phyloP scores from a whole-genome alignment of 2,329 filamentous ascomycete genomes.

The Ramularia collo-cygni region DNA sequence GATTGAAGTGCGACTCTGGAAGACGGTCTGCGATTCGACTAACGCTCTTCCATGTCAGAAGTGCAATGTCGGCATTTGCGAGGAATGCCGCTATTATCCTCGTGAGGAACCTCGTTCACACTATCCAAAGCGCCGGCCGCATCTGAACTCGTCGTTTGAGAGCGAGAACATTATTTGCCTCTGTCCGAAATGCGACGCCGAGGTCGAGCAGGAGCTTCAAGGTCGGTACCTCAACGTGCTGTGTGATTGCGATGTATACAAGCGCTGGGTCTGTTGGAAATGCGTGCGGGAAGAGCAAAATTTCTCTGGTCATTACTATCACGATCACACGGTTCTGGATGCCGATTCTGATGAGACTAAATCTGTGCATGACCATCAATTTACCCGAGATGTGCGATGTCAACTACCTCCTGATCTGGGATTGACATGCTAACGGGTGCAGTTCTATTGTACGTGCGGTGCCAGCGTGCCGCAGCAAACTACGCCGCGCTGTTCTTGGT shows the following conservation, averaged over 20 bases:
- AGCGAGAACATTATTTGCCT: neutral
- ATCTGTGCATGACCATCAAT: neutral
- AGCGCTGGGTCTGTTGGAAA: conserved; percentile 7
- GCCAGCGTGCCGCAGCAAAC: conserved; percentile 2
- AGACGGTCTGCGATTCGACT: conserved; percentile 5
- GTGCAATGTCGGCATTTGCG: conserved; percentile 10
- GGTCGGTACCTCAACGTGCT: conserved; percentile 3
- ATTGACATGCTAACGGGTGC: neutral
- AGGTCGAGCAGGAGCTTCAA: neutral
- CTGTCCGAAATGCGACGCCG: conserved; percentile 1
- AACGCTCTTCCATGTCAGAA: conserved; percentile 5
- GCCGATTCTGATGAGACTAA: conserved; percentile 1
- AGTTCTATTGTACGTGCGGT: conserved; percentile 9
- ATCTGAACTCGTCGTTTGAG: neutral
- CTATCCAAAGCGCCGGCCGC: neutral
- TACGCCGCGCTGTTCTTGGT: conserved; percentile 7
- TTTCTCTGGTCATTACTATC: neutral
- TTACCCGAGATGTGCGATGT: neutral
- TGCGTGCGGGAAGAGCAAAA: neutral
- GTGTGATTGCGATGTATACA: conserved; percentile 8
- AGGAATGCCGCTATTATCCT: conserved; percentile 7
- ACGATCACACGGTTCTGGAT: neutral
- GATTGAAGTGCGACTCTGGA: conserved; percentile 6
- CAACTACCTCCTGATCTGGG: no score
- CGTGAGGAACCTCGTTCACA: neutral